Evolutionary conservation across 768 basidiomycete genomes (phyloP).

Genomic region (Trametes cubensis): DNA sequence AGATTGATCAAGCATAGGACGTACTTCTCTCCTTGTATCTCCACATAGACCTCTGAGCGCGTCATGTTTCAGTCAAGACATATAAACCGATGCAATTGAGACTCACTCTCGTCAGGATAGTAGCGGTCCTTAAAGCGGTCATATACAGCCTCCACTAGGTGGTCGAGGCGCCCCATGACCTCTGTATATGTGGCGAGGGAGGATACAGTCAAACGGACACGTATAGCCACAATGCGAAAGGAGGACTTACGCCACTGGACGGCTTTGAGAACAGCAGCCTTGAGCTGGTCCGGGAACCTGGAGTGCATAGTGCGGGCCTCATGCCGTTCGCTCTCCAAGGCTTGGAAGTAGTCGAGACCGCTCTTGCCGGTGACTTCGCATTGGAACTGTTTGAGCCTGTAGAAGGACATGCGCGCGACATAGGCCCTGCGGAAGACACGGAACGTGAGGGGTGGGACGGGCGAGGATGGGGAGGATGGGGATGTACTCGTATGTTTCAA

Average conservation of each 20-base stretch:
- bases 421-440: conserved; percentile 57
- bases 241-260: conserved; percentile 93
- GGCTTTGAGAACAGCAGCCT: conserved; percentile 85
- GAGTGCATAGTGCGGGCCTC: conserved; percentile 90
- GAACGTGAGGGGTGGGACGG: conserved; percentile 22
- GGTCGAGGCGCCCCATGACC: conserved; percentile 95
- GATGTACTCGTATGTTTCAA: conserved; percentile 92
- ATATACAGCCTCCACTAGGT: conserved; percentile 91
- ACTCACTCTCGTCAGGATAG: conserved; percentile 86
- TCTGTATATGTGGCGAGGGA: conserved; percentile 50
- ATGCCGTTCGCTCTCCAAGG: conserved; percentile 85
- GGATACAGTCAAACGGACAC: conserved; percentile 18
- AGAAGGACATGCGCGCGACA: conserved; percentile 91
- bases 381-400: conserved; percentile 91
- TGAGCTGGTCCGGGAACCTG: conserved; percentile 90
- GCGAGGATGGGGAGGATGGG: conserved; percentile 32
- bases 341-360: conserved; percentile 91
- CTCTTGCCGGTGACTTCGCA: conserved; percentile 97
- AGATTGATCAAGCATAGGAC: conserved; percentile 27
- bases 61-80: conserved; percentile 11
- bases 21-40: conserved; percentile 85
- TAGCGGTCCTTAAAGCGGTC: conserved; percentile 97
- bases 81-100: conserved; percentile 11
- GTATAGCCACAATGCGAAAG: conserved; percentile 8
- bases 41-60: conserved; percentile 78